phyloP scores from a whole-genome alignment of 2,329 filamentous ascomycete genomes.

The Colletotrichum sansevieriae region DNA sequence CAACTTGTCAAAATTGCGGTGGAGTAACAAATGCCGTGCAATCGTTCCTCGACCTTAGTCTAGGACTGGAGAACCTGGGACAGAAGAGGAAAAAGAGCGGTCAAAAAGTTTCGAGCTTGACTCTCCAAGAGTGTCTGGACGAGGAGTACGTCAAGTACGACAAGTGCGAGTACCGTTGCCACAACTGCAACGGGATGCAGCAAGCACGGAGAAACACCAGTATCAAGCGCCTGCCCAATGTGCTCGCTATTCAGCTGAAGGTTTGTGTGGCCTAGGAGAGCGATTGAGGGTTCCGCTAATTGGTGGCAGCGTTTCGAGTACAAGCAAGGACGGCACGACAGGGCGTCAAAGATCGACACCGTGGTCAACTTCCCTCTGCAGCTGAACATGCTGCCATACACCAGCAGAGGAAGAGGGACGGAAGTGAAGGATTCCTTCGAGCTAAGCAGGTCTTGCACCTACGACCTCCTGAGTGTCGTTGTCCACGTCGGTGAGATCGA shows the following conservation, averaged over 20 bases:
- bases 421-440: constrained; percentile 66
- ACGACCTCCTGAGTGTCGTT: constrained; percentile 89
- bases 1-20: constrained; percentile 89
- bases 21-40: constrained; percentile 87
- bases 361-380: constrained; percentile 87
- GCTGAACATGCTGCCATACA: constrained; percentile 92
- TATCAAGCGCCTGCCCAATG: constrained; percentile 87
- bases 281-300: constrained; percentile 12
- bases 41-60: constrained; percentile 89
- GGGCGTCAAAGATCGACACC: constrained; percentile 87
- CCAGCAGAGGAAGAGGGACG: constrained; percentile 71
- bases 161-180: constrained; percentile 90
- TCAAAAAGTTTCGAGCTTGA: constrained; percentile 63
- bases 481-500: constrained; percentile 95
- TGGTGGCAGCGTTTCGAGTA: constrained; percentile 76
- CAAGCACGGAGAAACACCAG: constrained; percentile 87
- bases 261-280: constrained; percentile 58
- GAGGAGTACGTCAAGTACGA: constrained; percentile 90
- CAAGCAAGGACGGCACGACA: constrained; percentile 72
- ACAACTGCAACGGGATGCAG: constrained; percentile 81
- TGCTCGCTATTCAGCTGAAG: constrained; percentile 93
- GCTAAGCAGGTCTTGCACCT: constrained; percentile 76
- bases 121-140: constrained; percentile 80
- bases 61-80: constrained; percentile 82
- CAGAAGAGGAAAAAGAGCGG: constrained; percentile 74